Base-by-base conservation (phyloP, 2,329 filamentous ascomycete genomes). In the Clathrospora elynae region DNA sequence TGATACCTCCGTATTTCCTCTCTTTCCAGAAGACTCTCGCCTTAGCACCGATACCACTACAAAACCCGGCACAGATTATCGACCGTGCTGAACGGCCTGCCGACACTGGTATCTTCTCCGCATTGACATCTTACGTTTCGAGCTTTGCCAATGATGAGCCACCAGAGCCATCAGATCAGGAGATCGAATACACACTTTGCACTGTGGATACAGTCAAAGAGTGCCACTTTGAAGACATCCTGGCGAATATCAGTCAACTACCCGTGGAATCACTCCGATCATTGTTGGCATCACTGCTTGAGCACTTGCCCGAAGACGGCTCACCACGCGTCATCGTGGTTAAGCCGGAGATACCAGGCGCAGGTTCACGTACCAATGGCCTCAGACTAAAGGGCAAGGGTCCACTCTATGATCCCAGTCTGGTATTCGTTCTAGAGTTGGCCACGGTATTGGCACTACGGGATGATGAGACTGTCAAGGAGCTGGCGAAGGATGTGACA, bases 61-160 rank as follows among this genome's bases (percentile, higher is more conserved):
- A 96, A 62, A 89, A 84, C 9, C 91, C 93, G 2, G 93, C 90
- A 7, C 91, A 96, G 64, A 83, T 97, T 34, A 91, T 99, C 53
- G 93, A 97, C 66, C 84, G 92, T 42, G 90, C 85, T 42, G 79
- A 87, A 28, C 87, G 89, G 52, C 78, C 85, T 22, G 82, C 78
- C 44, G 93, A 99, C 18, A 84, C 85, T 2, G 90, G 93, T 5
- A 81, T 99, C 35, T 90, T 99, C 67, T 96, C 91, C 3, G 90
- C 92, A 1, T 89, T 99, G 61, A 95, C 92, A 0, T 95, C 88
- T 4, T 99, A 97, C 62, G 90, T 99, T 20, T 95, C 91, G n/a
- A 97, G 92, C 68, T 97, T 99, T 67, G 93, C 95, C 28, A 95
- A 93, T 8, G 93, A 97, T 69, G 93, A 99, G 64, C 93, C 93